Evolutionary conservation across 129 eudicot species (phyloP), one percentile per base, ranked within the genome.

Genomic region (Tagetes erecta): DNA sequence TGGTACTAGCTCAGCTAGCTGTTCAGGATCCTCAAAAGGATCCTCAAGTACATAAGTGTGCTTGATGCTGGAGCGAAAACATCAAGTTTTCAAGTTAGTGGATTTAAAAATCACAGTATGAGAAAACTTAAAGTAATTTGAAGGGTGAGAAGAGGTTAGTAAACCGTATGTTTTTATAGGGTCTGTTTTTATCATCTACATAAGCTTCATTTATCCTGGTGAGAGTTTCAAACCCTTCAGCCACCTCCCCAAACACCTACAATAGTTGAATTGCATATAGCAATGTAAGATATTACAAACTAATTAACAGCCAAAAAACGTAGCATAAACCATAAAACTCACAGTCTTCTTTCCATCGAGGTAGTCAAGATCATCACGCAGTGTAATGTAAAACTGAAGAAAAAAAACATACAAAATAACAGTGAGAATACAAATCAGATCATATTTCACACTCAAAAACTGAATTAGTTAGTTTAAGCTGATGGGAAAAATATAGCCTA

Each of bases 271-370:
- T 56, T 49, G 39, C 46, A 64, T 33, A 60, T 46, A 73, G 12
- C 76, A 82, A 20, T 51, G 58, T 36, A 35, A 53, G 71, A 56
- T 12, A 50, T 37, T 40, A 14, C 45, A 13, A 44, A 41, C 5
- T 8, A 47, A 38, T 13, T 50, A n/a, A 60, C 3, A 55, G 60
- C 27, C 53, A 67, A 8, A 53, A 41, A 55, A 51, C 42, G 3
- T 51, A 65, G 39, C 39, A 78, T 50, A 78, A 82, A 77, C 55
- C 37, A 84, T 63, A 74, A 45, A 46, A 87, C 96, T 92, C 75
- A 92, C 98, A 40, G 99, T 91, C 72, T 95, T 95, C 84, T 95
- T 95, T 51, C 92, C 99, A 72, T 95, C 99, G 11, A 91, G 97
- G 82, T 86, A 95, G 78, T 95, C 96, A 53, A 95, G 89, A 80